Percentiles rank a stretch among this genome's conserved stretches.
These are phyloP conservation scores for Moesziomyces globuligerus DNA, from an alignment of 1,284 basidiomycete species.

Conservation along the genomic window DNA sequence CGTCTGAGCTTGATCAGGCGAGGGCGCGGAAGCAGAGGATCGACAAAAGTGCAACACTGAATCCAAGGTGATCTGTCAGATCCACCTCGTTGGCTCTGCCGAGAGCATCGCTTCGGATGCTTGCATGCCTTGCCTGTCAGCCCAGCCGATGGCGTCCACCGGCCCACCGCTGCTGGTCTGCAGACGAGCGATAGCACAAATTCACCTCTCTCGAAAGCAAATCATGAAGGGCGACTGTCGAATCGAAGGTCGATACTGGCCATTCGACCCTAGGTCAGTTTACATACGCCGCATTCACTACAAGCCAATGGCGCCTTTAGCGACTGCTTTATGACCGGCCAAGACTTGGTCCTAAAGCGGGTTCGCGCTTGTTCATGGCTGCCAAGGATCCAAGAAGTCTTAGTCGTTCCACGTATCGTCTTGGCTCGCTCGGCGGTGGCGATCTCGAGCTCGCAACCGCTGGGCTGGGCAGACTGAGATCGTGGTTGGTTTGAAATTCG, in stretches of 20 bases:
- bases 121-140: too few relatives aligned
- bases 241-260: too few relatives aligned
- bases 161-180: too few relatives aligned
- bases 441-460: background rate
- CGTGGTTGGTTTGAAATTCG: constrained; percentile 1
- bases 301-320: too few relatives aligned
- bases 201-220: too few relatives aligned
- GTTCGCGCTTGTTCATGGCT: accelerated
- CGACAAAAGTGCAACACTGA: background rate
- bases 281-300: too few relatives aligned
- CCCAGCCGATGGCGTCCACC: too few relatives aligned
- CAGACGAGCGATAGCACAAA: too few relatives aligned
- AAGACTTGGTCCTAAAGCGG: background rate
- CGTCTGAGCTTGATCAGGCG: too few relatives aligned
- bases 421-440: background rate
- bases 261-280: too few relatives aligned
- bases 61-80: constrained; percentile 3
- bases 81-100: background rate
- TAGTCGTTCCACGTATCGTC: background rate
- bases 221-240: too few relatives aligned
- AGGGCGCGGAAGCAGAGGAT: background rate
- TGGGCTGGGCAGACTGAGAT: background rate
- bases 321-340: background rate
- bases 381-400: background rate
- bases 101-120: background rate